These are phyloP conservation scores for Saccharomyces pastorianus DNA, from an alignment of 1,139 yeast species.

Conservation along the genomic window DNA sequence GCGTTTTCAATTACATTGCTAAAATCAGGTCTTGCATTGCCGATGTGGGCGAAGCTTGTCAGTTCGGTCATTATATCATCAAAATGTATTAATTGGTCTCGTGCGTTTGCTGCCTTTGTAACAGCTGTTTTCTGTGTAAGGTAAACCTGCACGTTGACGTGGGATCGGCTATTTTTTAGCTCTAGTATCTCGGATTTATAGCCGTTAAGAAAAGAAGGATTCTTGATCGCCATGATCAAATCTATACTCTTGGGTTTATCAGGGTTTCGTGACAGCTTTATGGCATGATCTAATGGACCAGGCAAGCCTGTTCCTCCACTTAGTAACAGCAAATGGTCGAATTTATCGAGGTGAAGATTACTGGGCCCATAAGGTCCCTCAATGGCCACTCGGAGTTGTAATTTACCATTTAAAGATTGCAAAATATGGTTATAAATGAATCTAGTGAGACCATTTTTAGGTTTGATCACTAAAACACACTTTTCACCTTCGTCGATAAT, in stretches of 20 bases:
- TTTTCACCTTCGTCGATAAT: conserved; percentile 35
- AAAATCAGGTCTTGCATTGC: not conserved
- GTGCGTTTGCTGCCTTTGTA: not conserved
- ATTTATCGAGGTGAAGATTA: conserved; percentile 16
- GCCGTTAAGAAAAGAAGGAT: not conserved
- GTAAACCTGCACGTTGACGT: not conserved
- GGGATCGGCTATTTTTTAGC: not conserved
- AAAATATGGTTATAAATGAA: conserved; percentile 28
- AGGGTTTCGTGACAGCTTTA: not conserved
- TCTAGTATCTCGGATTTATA: not conserved
- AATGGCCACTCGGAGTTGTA: conserved; percentile 35
- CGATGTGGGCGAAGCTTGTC: not conserved
- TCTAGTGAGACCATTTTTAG: conserved; percentile 41
- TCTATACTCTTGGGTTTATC: not conserved
- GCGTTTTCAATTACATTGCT: not conserved
- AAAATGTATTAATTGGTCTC: not conserved
- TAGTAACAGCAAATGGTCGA: conserved; percentile 46
- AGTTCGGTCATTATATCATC: not conserved
- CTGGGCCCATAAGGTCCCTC: conserved; percentile 59
- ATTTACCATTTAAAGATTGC: conserved; percentile 13
- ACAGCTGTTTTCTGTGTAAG: not conserved
- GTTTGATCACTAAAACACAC: conserved; percentile 40
- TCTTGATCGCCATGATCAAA: conserved; percentile 1
- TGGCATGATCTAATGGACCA: conserved; percentile 38
- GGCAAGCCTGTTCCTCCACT: conserved; percentile 78